Conservation (phyloP, 352 stramenopile species). For the Globisporangium irregulare region DNA sequence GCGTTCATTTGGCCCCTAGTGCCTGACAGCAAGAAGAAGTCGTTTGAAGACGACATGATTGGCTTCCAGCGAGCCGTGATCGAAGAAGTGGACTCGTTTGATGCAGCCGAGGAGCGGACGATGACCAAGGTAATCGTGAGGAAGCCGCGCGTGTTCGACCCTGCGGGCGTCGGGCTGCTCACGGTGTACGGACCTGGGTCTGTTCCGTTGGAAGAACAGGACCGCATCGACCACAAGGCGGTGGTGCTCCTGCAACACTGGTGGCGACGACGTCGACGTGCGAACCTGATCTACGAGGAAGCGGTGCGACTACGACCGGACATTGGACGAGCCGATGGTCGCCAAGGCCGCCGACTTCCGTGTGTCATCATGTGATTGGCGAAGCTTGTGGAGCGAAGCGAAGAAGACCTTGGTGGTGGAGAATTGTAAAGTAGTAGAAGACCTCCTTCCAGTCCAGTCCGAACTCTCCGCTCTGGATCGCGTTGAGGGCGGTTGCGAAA, state of each 20-base stretch:
- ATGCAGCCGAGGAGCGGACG: constrained; percentile 81
- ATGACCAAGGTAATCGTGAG: constrained; percentile 87
- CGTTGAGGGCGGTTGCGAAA: background rate
- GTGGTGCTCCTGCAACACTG: constrained; percentile 80
- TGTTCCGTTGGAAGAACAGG: constrained; percentile 87
- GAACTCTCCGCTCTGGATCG: background rate
- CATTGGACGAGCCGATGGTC: constrained; percentile 23
- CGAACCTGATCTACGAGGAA: constrained; percentile 55
- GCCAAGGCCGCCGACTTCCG: constrained; percentile 19
- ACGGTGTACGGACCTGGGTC: constrained; percentile 82
- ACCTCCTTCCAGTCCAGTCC: background rate
- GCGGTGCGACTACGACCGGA: constrained; percentile 61
- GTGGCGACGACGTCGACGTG: constrained; percentile 74
- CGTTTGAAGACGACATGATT: constrained; percentile 82
- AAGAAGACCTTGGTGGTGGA: background rate
- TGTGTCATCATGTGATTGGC: constrained; percentile 26
- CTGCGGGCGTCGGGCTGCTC: constrained; percentile 66
- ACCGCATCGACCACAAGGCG: constrained; percentile 80
- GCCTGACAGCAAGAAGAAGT: constrained; percentile 66
- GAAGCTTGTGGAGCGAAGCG: background rate
- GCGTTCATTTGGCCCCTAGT: constrained; percentile 69
- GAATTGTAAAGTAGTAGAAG: constrained; percentile 1
- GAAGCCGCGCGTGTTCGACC: constrained; percentile 81
- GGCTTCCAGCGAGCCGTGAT: constrained; percentile 86
- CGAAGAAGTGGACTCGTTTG: constrained; percentile 84